Percentiles rank a stretch among this genome's conserved stretches.
Conservation (phyloP, 371 early-diverging fungal genomes). For the Saksenaea oblongispora region DNA sequence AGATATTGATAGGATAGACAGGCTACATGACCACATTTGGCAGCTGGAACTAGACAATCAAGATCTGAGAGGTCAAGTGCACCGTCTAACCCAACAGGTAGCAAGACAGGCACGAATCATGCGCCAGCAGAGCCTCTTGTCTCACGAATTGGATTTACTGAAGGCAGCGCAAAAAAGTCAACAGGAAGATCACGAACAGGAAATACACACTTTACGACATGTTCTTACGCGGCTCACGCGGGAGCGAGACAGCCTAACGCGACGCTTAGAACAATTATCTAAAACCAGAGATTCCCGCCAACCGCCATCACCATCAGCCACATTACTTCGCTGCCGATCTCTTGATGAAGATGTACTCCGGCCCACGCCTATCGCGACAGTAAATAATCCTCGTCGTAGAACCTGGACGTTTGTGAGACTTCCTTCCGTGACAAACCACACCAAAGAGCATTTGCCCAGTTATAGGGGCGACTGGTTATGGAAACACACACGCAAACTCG, state of each 20-base stretch:
- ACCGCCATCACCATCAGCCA: neutral
- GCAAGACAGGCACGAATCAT: conserved; percentile 16
- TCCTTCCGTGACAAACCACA: neutral
- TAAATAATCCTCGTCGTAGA: neutral
- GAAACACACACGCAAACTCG: conserved; percentile 13
- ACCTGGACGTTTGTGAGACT: neutral
- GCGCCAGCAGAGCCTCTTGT: conserved; percentile 9
- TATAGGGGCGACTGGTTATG: conserved; percentile 15
- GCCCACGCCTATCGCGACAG: neutral
- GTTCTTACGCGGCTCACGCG: neutral
- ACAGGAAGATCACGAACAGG: neutral
- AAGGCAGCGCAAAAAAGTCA: conserved; percentile 5
- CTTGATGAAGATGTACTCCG: neutral
- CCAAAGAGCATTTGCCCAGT: neutral
- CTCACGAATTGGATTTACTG: conserved; percentile 15
- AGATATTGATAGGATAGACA: conserved; percentile 2
- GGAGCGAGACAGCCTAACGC: neutral
- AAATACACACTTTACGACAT: neutral
- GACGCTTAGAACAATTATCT: neutral
- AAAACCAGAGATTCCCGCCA: neutral
- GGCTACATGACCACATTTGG: conserved; percentile 8
- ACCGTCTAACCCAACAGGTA: conserved; percentile 7
- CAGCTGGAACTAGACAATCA: conserved; percentile 9
- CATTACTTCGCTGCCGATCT: neutral
- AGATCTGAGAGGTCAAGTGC: conserved; percentile 2